Evolutionary conservation across 352 stramenopile species (phyloP).

Genomic region (Globisporangium takayamanum): DNA sequence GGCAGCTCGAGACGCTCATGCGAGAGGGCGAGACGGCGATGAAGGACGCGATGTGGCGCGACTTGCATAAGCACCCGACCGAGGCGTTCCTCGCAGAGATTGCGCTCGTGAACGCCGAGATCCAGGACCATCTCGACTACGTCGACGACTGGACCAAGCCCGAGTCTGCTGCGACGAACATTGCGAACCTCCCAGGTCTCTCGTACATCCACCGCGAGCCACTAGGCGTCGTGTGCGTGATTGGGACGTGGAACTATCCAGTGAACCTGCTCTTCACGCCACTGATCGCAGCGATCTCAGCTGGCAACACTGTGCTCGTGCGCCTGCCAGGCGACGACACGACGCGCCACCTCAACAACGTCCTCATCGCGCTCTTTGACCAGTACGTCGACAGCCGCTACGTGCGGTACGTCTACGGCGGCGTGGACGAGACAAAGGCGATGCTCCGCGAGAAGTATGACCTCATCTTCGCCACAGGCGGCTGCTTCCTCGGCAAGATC

Average conservation of each 20-base stretch:
- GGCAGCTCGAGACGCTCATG: slow-evolving; percentile 41
- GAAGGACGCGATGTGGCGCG: slow-evolving; percentile 47
- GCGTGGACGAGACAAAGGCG: slow-evolving; percentile 70
- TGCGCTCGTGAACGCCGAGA: slow-evolving; percentile 40
- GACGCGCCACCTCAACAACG: slow-evolving; percentile 43
- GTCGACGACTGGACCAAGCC: slow-evolving; percentile 61
- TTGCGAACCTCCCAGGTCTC: slow-evolving; percentile 47
- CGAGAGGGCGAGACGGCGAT: slow-evolving; percentile 39
- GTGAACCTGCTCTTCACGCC: slow-evolving; percentile 72
- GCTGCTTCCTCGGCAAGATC: slow-evolving; percentile 77
- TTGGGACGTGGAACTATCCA: slow-evolving; percentile 93
- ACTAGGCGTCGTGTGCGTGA: slow-evolving; percentile 84
- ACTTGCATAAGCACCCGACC: slow-evolving; percentile 63
- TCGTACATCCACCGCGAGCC: slow-evolving; percentile 64
- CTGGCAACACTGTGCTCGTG: slow-evolving; percentile 92
- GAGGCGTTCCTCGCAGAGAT: slow-evolving; percentile 63
- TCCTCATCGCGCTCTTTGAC: slow-evolving; percentile 51
- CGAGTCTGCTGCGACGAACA: slow-evolving; percentile 37
- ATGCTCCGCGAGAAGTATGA: slow-evolving; percentile 70
- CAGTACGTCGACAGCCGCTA: slow-evolving; percentile 74
- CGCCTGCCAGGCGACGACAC: slow-evolving; percentile 89
- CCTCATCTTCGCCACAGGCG: slow-evolving; percentile 44
- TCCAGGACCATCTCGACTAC: slow-evolving; percentile 76
- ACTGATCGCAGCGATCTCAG: slow-evolving; percentile 67
- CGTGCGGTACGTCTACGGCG: slow-evolving; percentile 77